Conservation (phyloP, 306 rosid species). For the Corylus americana region DNA sequence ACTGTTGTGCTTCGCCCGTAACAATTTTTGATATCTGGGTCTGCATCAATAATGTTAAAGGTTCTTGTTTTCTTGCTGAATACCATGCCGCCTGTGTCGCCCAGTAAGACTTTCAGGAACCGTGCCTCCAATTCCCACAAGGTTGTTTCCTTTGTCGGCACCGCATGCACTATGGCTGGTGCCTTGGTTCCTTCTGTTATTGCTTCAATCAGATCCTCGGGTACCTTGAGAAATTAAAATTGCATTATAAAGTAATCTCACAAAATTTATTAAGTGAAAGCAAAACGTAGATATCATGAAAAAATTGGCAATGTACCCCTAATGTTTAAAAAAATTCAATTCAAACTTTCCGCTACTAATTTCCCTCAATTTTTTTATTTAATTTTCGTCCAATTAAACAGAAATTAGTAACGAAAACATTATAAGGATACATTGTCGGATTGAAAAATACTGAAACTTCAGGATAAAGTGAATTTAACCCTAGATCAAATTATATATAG, state of each 20-base stretch:
- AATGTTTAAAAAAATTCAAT: too few relatives aligned
- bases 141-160: constrained; percentile 27
- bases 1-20: constrained; percentile 79
- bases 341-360: too few relatives aligned
- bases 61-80: constrained; percentile 30
- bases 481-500: too few relatives aligned
- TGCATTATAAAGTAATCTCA: neutral
- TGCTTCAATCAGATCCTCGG: constrained; percentile 61
- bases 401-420: too few relatives aligned
- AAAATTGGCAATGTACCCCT: too few relatives aligned
- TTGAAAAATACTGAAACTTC: too few relatives aligned
- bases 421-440: too few relatives aligned
- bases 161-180: constrained; percentile 65
- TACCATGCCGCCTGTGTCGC: constrained; percentile 4
- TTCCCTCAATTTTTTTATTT: too few relatives aligned
- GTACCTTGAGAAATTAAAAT: constrained; percentile 42
- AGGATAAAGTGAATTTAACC: too few relatives aligned
- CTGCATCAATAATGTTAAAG: constrained; percentile 47
- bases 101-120: constrained; percentile 34
- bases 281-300: neutral
- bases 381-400: too few relatives aligned
- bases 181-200: constrained; percentile 40
- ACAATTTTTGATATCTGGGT: constrained; percentile 63
- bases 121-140: constrained; percentile 50
- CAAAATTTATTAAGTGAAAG: neutral